phyloP scores from a whole-genome alignment of 1,139 yeast genomes.

The Taphrina populina region DNA sequence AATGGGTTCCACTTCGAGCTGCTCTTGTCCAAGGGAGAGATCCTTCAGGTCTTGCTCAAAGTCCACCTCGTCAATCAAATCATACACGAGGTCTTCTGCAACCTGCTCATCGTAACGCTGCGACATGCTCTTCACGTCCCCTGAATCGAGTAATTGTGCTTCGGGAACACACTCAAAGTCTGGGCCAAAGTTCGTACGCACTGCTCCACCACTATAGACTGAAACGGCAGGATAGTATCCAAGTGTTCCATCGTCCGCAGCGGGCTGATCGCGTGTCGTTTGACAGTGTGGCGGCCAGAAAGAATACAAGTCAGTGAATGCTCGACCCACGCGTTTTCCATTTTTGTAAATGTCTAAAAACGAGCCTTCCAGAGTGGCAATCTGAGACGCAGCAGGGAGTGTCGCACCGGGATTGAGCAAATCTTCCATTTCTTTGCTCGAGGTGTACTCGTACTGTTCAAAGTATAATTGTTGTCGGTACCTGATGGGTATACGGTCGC shows the following conservation, averaged over 20 bases:
- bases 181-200: slow-evolving; percentile 68
- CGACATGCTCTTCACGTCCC: slow-evolving; percentile 52
- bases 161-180: slow-evolving; percentile 54
- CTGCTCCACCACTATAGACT: slow-evolving; percentile 76
- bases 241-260: slow-evolving; percentile 69
- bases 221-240: slow-evolving; percentile 93
- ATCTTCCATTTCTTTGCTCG: slow-evolving; percentile 74
- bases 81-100: slow-evolving; percentile 81
- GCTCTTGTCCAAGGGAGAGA: slow-evolving; percentile 15
- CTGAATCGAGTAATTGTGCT: slow-evolving; percentile 36
- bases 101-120: slow-evolving; percentile 67
- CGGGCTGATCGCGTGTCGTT: slow-evolving; percentile 39
- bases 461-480: slow-evolving; percentile 75
- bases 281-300: slow-evolving; percentile 72
- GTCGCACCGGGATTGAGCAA: slow-evolving; percentile 60
- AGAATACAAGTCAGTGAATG: slow-evolving; percentile 67
- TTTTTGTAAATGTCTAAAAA: slow-evolving; percentile 69
- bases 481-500: slow-evolving; percentile 87
- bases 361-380: slow-evolving; percentile 53
- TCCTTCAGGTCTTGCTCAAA: slow-evolving; percentile 48
- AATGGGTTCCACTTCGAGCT: slow-evolving; percentile 15
- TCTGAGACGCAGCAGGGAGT: slow-evolving; percentile 39
- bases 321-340: slow-evolving; percentile 64
- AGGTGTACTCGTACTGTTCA: slow-evolving; percentile 82
- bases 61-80: slow-evolving; percentile 80